Conservation (phyloP, 495 filamentous ascomycete genomes). For the Daldinia caldariorum region DNA sequence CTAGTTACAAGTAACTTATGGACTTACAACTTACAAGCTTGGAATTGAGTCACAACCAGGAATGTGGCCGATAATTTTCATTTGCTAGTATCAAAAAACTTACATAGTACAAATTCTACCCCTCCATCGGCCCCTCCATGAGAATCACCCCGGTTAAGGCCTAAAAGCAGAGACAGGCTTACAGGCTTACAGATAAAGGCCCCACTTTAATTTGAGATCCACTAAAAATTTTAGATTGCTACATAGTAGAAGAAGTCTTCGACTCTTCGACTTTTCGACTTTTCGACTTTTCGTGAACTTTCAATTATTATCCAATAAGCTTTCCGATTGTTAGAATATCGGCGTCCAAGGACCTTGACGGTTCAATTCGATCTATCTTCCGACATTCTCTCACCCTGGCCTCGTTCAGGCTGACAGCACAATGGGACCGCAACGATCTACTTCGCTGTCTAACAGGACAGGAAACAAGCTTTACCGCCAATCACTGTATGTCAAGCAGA, state of each 20-base stretch:
- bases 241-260: too few relatives aligned
- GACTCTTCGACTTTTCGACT: too few relatives aligned
- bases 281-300: too few relatives aligned
- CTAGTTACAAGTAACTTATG: background rate
- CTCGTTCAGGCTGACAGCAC: background rate
- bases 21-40: constrained; percentile 10
- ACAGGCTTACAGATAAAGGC: background rate
- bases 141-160: constrained; percentile 8
- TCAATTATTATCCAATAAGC: background rate
- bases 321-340: background rate
- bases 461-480: constrained; percentile 81
- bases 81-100: constrained; percentile 12
- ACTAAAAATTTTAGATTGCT: constrained; percentile 43
- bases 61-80: constrained; percentile 34
- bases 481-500: constrained; percentile 74
- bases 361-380: background rate
- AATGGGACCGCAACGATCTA: constrained; percentile 38
- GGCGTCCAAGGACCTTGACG: background rate
- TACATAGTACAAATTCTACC: constrained; percentile 35
- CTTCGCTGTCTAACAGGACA: constrained; percentile 40
- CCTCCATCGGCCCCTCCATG: constrained; percentile 41
- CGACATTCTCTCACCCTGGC: background rate
- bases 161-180: background rate
- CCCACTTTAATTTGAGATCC: constrained; percentile 19
- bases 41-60: constrained; percentile 40